Percentiles rank a stretch among this genome's conserved stretches.
These are phyloP conservation scores for Penicillium griseofulvum DNA, from an alignment of 2,329 filamentous ascomycete genomes.

Conservation along the genomic window DNA sequence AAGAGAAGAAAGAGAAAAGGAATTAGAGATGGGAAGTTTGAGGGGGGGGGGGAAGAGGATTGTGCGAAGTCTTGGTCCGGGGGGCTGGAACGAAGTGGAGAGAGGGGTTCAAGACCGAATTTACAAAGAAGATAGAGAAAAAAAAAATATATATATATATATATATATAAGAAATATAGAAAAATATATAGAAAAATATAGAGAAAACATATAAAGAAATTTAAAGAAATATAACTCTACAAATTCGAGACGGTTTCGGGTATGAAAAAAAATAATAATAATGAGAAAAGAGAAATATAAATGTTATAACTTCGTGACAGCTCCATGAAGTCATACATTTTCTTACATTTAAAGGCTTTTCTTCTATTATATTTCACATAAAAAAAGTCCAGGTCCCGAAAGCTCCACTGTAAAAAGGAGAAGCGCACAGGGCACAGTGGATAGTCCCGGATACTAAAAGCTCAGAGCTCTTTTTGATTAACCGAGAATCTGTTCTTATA, in stretches of 20 bases:
- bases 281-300: too few relatives aligned
- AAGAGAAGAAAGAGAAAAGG: background rate
- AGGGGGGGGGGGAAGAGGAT: slow-evolving; percentile 2
- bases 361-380: too few relatives aligned
- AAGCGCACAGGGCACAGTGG: slow-evolving; percentile 14
- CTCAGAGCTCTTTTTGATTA: slow-evolving; percentile 1
- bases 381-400: background rate
- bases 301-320: background rate
- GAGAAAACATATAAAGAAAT: background rate
- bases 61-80: slow-evolving; percentile 20
- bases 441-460: slow-evolving; percentile 3
- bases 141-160: background rate
- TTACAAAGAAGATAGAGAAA: too few relatives aligned
- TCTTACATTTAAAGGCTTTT: background rate
- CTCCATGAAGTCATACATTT: slow-evolving; percentile 15
- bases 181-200: background rate
- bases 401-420: slow-evolving; percentile 9
- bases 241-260: background rate
- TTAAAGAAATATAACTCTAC: too few relatives aligned
- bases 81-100: slow-evolving; percentile 24
- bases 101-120: background rate
- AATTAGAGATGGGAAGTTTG: background rate
- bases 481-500: background rate
- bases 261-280: background rate
- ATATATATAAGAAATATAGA: background rate